These are phyloP conservation scores for Phytopythium cucurbitacearum DNA, from an alignment of 352 stramenopile genomes.

Conservation along the genomic window DNA sequence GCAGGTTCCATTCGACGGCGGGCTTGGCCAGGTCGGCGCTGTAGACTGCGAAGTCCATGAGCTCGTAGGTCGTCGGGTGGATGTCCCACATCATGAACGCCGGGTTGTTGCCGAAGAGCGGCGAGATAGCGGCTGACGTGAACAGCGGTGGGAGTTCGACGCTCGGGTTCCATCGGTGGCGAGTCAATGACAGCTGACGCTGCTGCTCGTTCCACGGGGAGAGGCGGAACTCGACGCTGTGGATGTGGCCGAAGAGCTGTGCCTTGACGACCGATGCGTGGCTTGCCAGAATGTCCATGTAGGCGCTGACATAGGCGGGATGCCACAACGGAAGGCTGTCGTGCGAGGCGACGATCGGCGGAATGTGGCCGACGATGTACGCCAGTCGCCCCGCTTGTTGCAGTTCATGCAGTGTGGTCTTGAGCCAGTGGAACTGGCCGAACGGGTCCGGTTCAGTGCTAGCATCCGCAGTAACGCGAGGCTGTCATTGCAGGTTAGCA, in stretches of 20 bases:
- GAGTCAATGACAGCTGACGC: no score
- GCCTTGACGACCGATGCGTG: constrained; percentile 70
- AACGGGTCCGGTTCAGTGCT: constrained; percentile 70
- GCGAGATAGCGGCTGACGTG: constrained; percentile 80
- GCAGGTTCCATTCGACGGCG: constrained; percentile 38
- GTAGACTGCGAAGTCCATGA: constrained; percentile 74
- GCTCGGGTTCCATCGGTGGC: no score
- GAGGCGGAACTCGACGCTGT: constrained; percentile 89
- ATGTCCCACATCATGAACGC: constrained; percentile 87
- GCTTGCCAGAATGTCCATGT: constrained; percentile 68
- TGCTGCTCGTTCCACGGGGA: constrained; percentile 8
- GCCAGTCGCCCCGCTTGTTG: constrained; percentile 39
- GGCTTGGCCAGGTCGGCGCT: constrained; percentile 63
- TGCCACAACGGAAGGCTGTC: constrained; percentile 81
- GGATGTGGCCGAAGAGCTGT: constrained; percentile 91
- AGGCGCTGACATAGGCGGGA: constrained; percentile 74
- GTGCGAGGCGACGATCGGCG: constrained; percentile 87
- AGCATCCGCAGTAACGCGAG: constrained; percentile 59
- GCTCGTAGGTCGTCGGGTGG: constrained; percentile 53
- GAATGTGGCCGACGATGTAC: constrained; percentile 90
- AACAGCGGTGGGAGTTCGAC: constrained; percentile 54
- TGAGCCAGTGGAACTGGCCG: constrained; percentile 88
- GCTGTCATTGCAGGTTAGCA: constrained; percentile 19
- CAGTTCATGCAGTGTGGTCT: constrained; percentile 57
- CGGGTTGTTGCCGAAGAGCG: constrained; percentile 88